These are phyloP conservation scores for Coccomyxa subellipsoidea DNA, from an alignment of 163 green algal genomes.

Conservation along the genomic window DNA sequence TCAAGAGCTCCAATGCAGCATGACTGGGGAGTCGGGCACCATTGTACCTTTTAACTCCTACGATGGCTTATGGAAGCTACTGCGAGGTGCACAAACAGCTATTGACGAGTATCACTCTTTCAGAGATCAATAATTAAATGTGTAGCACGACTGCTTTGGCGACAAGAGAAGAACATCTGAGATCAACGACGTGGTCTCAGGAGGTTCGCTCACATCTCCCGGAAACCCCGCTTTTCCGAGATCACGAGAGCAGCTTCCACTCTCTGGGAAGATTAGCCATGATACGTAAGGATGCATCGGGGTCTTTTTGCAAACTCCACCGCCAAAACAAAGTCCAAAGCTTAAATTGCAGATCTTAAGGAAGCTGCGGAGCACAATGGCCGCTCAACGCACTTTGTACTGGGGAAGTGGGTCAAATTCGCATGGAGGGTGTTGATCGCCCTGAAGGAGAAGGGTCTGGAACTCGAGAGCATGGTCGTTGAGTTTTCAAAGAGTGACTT, in stretches of 20 bases:
- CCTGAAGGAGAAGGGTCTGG: slow-evolving; percentile 25
- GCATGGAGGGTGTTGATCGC: slow-evolving; percentile 28
- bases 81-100: no score
- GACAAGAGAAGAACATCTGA: no score
- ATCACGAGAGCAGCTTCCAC: not conserved
- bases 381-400: not conserved
- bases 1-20: no score
- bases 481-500: slow-evolving; percentile 22
- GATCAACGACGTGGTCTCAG: not conserved
- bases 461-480: slow-evolving; percentile 9
- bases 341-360: no score
- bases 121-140: no score
- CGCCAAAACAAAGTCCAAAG: no score
- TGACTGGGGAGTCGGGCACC: no score
- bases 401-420: not conserved
- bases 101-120: no score
- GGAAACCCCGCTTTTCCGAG: not conserved
- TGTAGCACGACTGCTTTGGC: no score
- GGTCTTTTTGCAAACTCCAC: no score
- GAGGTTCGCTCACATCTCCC: not conserved
- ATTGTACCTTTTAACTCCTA: not conserved
- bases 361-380: no score
- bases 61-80: not conserved
- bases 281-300: no score
- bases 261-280: not conserved